Percentiles rank a stretch among this genome's conserved stretches.
These are phyloP conservation scores for Penicillium desertorum DNA, from an alignment of 495 filamentous ascomycete species.

Conservation along the genomic window DNA sequence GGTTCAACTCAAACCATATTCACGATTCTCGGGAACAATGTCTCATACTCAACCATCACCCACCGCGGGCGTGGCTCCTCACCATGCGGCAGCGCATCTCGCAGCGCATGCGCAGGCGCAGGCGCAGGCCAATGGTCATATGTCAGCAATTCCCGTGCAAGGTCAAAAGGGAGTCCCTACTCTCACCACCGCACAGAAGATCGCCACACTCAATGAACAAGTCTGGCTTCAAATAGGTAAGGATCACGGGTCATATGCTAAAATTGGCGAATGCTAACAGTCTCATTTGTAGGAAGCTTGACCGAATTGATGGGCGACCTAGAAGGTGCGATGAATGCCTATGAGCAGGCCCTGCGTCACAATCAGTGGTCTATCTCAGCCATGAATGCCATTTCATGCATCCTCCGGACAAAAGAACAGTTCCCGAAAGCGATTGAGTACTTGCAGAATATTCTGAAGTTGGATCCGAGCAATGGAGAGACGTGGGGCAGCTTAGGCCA, in stretches of 20 bases:
- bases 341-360: slow-evolving; percentile 82
- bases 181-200: slow-evolving; percentile 57
- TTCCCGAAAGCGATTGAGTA: slow-evolving; percentile 95
- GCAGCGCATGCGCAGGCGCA: slow-evolving; percentile 25
- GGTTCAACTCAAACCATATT: slow-evolving; percentile 8
- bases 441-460: slow-evolving; percentile 83
- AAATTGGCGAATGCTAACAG: slow-evolving; percentile 13
- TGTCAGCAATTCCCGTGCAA: slow-evolving; percentile 51
- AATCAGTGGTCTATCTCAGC: slow-evolving; percentile 89
- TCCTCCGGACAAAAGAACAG: slow-evolving; percentile 86
- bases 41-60: slow-evolving; percentile 56
- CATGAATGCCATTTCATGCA: slow-evolving; percentile 91
- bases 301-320: slow-evolving; percentile 87
- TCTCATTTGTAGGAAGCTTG: slow-evolving; percentile 59
- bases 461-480: slow-evolving; percentile 87
- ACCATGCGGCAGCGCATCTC: slow-evolving; percentile 46
- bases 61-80: slow-evolving; percentile 48
- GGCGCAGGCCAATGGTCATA: slow-evolving; percentile 50
- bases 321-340: slow-evolving; percentile 82
- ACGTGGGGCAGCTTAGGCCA: slow-evolving; percentile 96
- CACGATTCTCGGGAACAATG: slow-evolving; percentile 29
- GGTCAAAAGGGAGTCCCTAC: slow-evolving; percentile 51
- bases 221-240: slow-evolving; percentile 95
- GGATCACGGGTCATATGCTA: slow-evolving; percentile 16
- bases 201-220: slow-evolving; percentile 70